Base-by-base conservation (phyloP, 1,139 yeast genomes). In the Blastobotrys malaysiensis region DNA sequence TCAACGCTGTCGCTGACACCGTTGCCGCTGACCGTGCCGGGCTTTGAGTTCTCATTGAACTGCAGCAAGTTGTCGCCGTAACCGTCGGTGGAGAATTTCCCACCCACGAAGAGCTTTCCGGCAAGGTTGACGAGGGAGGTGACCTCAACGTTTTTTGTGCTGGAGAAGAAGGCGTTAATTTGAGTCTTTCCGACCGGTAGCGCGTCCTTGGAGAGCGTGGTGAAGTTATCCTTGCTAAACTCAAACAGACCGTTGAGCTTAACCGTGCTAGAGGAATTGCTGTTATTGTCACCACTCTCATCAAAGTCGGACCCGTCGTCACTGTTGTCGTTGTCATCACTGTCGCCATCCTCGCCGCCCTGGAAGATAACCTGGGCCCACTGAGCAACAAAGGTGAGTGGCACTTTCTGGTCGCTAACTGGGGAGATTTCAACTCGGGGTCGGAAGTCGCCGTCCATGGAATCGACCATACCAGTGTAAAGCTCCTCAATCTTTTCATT, bases 401-500 rank as follows among this genome's bases (percentile, higher is more conserved):
- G 74, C 60, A 65, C 72, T 72, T 45, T 71, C 67, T 63, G 85
- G 60, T 59, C 75, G 1, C 63, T 52, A 1, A 61, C 52, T 0
- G 77, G 75, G 36, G 55, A 53, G 3, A 75, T 46, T 9, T 58
- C 77, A 22, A 88, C 77, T 54, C 74, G 73, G n/a, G 84, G 86
- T 43, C 73, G 67, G 50, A 65, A 71, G 11, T 69, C 69, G 19
- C 69, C 70, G 20, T 73, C 69, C 2, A 79, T 69, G 1, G 83
- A 78, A 46, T 80, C 77, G 55, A 91, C 72, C 57, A 81, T 81
- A 0, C 98, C 99, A 51, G 79, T 75, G 66, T 73, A 91, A 21
- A 95, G 67, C 39, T 78, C 76, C 67, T 95, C 99, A 67, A 88
- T 91, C 69, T 95, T 93, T 55, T 84, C 80, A 57, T 83, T 77